Base-by-base conservation (phyloP, 805 yeast species). In the Wickerhamiella parazyma region DNA sequence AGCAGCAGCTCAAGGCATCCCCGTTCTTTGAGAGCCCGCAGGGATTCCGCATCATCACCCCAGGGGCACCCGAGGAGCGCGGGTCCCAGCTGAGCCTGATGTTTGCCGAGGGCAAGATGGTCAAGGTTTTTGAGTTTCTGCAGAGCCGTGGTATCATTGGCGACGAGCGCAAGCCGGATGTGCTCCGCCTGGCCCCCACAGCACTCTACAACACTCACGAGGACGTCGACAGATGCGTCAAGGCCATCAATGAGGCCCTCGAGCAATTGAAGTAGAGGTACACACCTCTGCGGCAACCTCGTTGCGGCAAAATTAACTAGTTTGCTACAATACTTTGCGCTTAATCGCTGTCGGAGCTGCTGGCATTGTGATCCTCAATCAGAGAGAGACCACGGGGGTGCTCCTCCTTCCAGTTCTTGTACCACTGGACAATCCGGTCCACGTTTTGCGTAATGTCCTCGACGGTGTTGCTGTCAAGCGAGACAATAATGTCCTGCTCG, bases 91-190 rank as follows among this genome's bases (percentile, higher is more conserved):
- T 87, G 35, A 82, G 94, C 6, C 46, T 87, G n/a, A 57, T 76
- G 34, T 85, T 87, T 60, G 66, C 16, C 7, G 37, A 64, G 4
- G 70, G 73, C 33, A 60, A 72, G 1, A 85, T 86, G 95, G 78
- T 72, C 44, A 54, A 57, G 18, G 75, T 84, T 2, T 70, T 72
- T 46, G 51, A 55, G 1, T 64, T 66, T 47, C 56, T 87, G 48
- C 65, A 64, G 26, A 55, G 66, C 9, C 50, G 60, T 4, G 95
- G 85, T 2, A 74, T 84, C 1, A 72, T 87, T 19, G 80, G 84
- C 45, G 97, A 87, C 58, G 95, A 87, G 56, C 70, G 97, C 57
- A 70, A 84, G 56, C 96, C 96, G 1, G 76, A 77, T 56, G 96
- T 86, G n/a, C 75, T 89, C 33, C 67, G 96, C 46, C 56, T 87